Conservation (phyloP, 495 filamentous ascomycete species). For the Penicillium soppii region DNA sequence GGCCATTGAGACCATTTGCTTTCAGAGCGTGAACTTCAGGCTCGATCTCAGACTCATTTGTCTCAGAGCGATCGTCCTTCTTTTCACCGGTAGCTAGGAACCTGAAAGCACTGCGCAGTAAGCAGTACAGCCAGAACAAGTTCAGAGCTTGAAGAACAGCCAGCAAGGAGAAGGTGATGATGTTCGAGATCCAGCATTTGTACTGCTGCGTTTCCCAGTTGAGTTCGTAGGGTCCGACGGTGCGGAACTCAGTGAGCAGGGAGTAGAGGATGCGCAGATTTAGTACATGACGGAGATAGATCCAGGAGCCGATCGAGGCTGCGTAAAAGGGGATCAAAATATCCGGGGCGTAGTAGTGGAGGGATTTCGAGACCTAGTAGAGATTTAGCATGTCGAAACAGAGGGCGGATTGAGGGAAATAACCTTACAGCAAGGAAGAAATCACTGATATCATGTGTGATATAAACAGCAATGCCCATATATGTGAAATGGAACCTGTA, state of each 20-base stretch:
- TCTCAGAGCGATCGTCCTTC: conserved; percentile 26
- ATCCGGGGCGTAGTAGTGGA: conserved; percentile 78
- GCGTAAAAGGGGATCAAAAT: conserved; percentile 73
- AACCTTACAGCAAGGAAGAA: conserved; percentile 85
- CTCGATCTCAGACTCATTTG: conserved; percentile 14
- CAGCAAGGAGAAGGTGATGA: conserved; percentile 63
- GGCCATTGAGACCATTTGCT: background rate
- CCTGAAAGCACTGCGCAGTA: conserved; percentile 46
- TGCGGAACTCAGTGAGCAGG: conserved; percentile 74
- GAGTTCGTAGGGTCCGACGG: conserved; percentile 75
- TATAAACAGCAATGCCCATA: conserved; percentile 86
- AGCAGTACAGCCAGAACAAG: conserved; percentile 75
- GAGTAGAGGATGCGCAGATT: conserved; percentile 78
- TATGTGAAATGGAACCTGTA: conserved; percentile 95
- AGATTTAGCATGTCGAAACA: conserved; percentile 8
- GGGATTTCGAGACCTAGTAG: conserved; percentile 71
- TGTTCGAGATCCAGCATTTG: conserved; percentile 66
- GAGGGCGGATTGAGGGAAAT: background rate
- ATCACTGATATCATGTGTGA: conserved; percentile 88
- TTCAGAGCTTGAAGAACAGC: conserved; percentile 70
- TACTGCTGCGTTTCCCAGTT: conserved; percentile 75
- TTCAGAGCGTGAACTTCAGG: conserved; percentile 4
- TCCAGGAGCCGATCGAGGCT: conserved; percentile 73
- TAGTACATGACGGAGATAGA: conserved; percentile 84
- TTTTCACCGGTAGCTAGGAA: conserved; percentile 21